Percentiles rank a stretch among this genome's conserved stretches.
phyloP scores from a whole-genome alignment of 345 rosid genomes.

The Rhodamnia argentea region DNA sequence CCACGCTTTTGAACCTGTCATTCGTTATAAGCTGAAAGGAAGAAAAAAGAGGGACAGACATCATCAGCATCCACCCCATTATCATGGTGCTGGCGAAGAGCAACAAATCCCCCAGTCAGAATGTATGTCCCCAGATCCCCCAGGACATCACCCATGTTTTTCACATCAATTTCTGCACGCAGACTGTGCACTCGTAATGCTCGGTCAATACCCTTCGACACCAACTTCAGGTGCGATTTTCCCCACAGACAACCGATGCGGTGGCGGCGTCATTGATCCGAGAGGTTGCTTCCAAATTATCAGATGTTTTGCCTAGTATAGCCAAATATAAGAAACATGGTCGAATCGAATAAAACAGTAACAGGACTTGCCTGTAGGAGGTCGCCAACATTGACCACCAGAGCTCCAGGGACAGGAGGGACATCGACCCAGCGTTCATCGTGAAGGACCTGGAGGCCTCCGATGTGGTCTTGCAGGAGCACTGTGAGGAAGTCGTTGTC shows the following conservation, averaged over 20 bases:
- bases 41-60: not conserved
- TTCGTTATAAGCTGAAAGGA: conserved; percentile 23
- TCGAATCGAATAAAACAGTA: not conserved
- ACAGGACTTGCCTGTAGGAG: conserved; percentile 36
- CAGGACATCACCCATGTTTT: not conserved
- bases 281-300: not conserved
- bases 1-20: conserved; percentile 17
- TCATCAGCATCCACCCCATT: not conserved
- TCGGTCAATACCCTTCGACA: not conserved
- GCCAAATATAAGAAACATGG: not conserved
- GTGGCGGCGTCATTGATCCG: not conserved
- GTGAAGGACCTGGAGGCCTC: conserved; percentile 43
- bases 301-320: not conserved
- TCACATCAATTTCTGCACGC: not conserved
- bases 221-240: not conserved
- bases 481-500: conserved; percentile 42
- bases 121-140: not conserved
- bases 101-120: not conserved
- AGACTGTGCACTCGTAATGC: not conserved
- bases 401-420: conserved; percentile 33
- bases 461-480: conserved; percentile 49
- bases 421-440: conserved; percentile 35
- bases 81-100: not conserved
- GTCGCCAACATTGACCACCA: conserved; percentile 45
- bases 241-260: not conserved